phyloP scores from a whole-genome alignment of 1,139 yeast genomes.

The Yamadazyma buinensis region DNA sequence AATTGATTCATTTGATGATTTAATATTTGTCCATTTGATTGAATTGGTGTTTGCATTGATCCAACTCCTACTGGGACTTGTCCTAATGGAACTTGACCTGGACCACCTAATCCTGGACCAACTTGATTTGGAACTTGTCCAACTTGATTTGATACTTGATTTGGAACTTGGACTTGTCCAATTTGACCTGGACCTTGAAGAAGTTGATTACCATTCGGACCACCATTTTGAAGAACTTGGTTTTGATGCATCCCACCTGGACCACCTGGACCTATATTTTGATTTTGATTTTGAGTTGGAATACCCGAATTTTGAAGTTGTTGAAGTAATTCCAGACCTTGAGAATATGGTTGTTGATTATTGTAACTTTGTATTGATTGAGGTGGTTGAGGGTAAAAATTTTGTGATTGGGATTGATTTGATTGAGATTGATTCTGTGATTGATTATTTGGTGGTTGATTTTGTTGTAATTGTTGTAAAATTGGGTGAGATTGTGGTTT shows the following conservation, averaged over 20 bases:
- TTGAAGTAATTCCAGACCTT: conserved; percentile 10
- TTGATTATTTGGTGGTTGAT: conserved; percentile 1
- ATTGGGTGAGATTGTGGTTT: too few species aligned
- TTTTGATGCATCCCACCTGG: neutral
- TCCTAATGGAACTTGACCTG: neutral
- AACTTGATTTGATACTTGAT: too few species aligned
- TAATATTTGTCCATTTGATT: neutral
- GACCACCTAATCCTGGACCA: neutral
- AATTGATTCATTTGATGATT: conserved; percentile 1
- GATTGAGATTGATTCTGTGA: conserved; percentile 6
- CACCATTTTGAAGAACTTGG: neutral
- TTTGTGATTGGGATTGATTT: neutral
- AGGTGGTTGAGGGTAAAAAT: conserved; percentile 12
- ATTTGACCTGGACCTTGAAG: conserved; percentile 11
- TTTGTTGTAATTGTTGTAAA: neutral
- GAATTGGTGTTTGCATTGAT: neutral
- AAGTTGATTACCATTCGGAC: neutral
- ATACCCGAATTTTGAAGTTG: conserved; percentile 13
- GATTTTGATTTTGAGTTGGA: conserved; percentile 18
- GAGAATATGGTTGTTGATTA: conserved; percentile 15
- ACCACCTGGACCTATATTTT: conserved; percentile 8
- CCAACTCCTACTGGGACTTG: neutral
- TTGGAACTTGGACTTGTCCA: neutral
- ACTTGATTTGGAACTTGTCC: neutral
- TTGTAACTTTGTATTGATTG: conserved; percentile 14